These are phyloP conservation scores for Castanea crenata DNA, from an alignment of 306 rosid genomes.

Conservation along the genomic window DNA sequence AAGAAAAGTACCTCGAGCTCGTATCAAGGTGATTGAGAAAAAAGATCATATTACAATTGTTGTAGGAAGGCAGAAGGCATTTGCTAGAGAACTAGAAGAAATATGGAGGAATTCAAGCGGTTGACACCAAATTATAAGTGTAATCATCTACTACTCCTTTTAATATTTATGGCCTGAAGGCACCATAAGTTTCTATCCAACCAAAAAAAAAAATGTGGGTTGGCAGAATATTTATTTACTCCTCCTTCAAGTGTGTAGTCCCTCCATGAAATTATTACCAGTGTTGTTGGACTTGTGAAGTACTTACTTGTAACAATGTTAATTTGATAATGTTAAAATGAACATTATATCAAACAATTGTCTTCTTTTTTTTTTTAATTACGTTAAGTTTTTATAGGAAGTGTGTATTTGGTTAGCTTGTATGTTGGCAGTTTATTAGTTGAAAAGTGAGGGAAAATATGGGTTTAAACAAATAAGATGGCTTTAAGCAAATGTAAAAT, in stretches of 20 bases:
- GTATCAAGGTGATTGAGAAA: slow-evolving; percentile 56
- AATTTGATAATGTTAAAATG: neutral
- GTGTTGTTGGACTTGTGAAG: neutral
- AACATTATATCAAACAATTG: neutral
- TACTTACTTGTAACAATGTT: neutral
- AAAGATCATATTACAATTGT: slow-evolving; percentile 91
- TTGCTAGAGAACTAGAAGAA: slow-evolving; percentile 75
- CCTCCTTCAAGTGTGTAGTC: neutral
- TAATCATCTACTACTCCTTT: neutral
- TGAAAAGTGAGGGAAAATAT: too few species aligned
- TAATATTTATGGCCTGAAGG: neutral
- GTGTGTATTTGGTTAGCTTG: too few species aligned
- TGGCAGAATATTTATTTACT: neutral
- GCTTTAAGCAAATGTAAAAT: too few species aligned
- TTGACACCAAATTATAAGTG: neutral
- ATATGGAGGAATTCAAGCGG: slow-evolving; percentile 62
- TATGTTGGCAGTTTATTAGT: too few species aligned
- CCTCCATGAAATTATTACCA: neutral
- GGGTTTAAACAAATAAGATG: too few species aligned
- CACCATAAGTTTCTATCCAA: neutral
- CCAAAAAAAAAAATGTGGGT: neutral
- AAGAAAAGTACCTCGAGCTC: slow-evolving; percentile 60
- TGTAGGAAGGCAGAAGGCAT: slow-evolving; percentile 71
- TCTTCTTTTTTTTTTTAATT: too few species aligned
- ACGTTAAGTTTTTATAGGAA: too few species aligned